Percentiles rank a stretch among this genome's conserved stretches.
These are phyloP conservation scores for Grigorovia humatica DNA, from an alignment of 805 yeast genomes.

Conservation along the genomic window DNA sequence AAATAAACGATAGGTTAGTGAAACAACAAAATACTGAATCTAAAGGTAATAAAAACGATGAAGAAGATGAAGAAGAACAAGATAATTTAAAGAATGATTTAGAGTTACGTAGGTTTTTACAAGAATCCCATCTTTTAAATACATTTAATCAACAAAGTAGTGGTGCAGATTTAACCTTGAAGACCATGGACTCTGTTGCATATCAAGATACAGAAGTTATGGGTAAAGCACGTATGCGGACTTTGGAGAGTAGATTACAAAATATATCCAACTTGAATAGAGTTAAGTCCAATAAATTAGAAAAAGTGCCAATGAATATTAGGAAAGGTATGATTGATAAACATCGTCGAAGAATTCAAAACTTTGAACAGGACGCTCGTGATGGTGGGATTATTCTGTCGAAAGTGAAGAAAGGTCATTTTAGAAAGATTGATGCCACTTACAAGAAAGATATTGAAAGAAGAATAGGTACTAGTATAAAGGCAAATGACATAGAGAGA, in stretches of 20 bases:
- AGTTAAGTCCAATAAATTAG: conserved; percentile 33
- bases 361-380: conserved; percentile 65
- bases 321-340: conserved; percentile 72
- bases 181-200: conserved; percentile 39
- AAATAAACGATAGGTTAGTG: conserved; percentile 27
- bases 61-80: conserved; percentile 28
- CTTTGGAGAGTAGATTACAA: conserved; percentile 49
- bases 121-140: conserved; percentile 57
- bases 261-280: conserved; percentile 36
- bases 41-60: conserved; percentile 13
- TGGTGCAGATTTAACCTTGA: conserved; percentile 59
- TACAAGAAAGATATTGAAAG: conserved; percentile 30
- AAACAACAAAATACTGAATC: conserved; percentile 10
- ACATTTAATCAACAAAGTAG: conserved; percentile 31
- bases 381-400: conserved; percentile 89
- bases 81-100: conserved; percentile 59
- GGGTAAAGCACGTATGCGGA: conserved; percentile 60
- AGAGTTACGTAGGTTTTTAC: conserved; percentile 58
- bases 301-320: conserved; percentile 81
- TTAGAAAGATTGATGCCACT: conserved; percentile 46
- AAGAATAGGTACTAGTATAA: conserved; percentile 40
- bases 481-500: conserved; percentile 35
- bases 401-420: conserved; percentile 54
- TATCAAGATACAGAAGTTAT: conserved; percentile 40
- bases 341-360: conserved; percentile 40